These are phyloP conservation scores for Aspergillus sp. DNA, from an alignment of 2,329 filamentous ascomycete genomes.

Conservation along the genomic window DNA sequence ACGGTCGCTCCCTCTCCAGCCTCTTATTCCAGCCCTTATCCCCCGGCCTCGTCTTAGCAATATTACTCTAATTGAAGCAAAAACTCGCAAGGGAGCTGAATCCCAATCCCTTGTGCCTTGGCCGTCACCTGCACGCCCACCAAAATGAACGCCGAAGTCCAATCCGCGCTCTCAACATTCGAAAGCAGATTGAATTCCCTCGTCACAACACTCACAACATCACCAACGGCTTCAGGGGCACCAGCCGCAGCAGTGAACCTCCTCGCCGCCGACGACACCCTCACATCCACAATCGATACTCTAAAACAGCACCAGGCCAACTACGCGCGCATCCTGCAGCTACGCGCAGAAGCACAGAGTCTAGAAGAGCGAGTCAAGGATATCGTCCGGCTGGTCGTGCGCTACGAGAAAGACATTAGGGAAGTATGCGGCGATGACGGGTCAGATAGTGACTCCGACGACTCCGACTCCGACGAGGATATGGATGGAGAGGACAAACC, in stretches of 20 bases:
- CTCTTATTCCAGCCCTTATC: too few relatives aligned
- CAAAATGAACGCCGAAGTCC: constrained; percentile 42
- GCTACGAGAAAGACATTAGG: constrained; percentile 41
- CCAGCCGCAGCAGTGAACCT: constrained; percentile 42
- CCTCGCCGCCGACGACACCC: constrained; percentile 42
- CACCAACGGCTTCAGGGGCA: constrained; percentile 44
- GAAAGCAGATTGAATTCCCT: constrained; percentile 46
- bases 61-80: too few relatives aligned
- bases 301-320: constrained; percentile 47
- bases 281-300: constrained; percentile 42
- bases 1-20: too few relatives aligned
- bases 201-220: constrained; percentile 42
- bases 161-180: constrained; percentile 40
- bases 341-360: constrained; percentile 41
- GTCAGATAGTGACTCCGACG: constrained; percentile 25
- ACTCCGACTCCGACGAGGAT: constrained; percentile 16
- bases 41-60: too few relatives aligned
- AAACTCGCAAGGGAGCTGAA: too few relatives aligned
- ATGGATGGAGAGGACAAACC: constrained; percentile 11
- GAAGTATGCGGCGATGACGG: constrained; percentile 33
- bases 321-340: constrained; percentile 40
- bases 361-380: constrained; percentile 43
- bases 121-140: neutral
- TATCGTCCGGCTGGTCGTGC: constrained; percentile 41
- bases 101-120: too few relatives aligned